Base-by-base conservation (phyloP, 2,329 filamentous ascomycete species). In the Alternaria viburni region DNA sequence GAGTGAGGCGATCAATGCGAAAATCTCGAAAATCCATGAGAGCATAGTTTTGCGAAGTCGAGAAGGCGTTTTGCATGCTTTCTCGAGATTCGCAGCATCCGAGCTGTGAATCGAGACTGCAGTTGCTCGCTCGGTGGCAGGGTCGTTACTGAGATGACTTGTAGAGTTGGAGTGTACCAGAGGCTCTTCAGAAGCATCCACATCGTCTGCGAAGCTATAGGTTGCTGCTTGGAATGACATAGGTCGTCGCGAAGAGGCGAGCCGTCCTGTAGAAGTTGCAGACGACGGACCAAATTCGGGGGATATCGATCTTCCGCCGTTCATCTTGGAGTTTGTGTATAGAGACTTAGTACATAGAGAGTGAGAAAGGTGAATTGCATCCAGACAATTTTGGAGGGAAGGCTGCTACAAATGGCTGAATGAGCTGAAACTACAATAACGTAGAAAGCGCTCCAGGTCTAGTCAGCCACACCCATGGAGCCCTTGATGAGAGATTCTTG, bases 1-100 rank as follows among this genome's bases (percentile, higher is more conserved):
- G 1, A 30, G 11, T 10, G 44, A 49, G 13, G 19, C 12, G 3
- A 26, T 23, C 21, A 49, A 15, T 8, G 54, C 44, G 6, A 57
- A 1, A 19, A 57, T 49, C 44, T 57, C 54, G 3, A 64, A 52
- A 2, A 13, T 11, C 63, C 58, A 68, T 11, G 59, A 60, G 44
- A 5, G 4, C 4, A 46, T 6, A 0, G 19, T 46, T 3, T 46
- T 46, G 44, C 21, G 19, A 46, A 23, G 44, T 4, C 6, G 21
- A 6, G 13, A 8, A 19, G 43, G 7, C 19, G 3, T 8, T 45
- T 4, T 45, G 43, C 17, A 13, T 21, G 43, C 43, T 13, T 45
- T 45, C 43, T 21, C 43, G 7, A 41, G 0, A 41, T 2, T 41
- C 1, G 11, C n/a, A 2, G 3, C n/a, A 12, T 46, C 44, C 12